Evolutionary conservation across 179 eudicot genomes (phyloP), one percentile per base, ranked within the genome.

Genomic region (Silene noctiflora): DNA sequence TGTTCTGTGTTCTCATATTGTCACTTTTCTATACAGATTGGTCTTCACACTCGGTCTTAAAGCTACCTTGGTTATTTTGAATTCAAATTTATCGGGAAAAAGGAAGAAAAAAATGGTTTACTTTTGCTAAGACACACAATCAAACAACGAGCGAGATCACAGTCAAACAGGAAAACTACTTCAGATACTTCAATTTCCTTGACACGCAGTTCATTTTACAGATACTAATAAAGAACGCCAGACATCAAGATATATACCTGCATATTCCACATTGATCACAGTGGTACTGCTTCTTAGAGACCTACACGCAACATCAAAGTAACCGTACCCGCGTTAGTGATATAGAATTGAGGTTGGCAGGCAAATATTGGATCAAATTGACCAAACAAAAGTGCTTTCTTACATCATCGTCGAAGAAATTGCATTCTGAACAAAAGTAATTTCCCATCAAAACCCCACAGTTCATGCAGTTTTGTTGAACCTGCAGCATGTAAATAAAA

Each of bases 381-480:
- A 24, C 13, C 3, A 42, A 60, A 56, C 51, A 29, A 7, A 35
- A 17, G 21, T 24, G 62, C 12, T 67, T 51, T 67, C 89, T 87
- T 75, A 91, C 97, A 80, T 91, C 94, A 80, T 90, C 92, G n/a
- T 91, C 97, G 29, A 90, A 90, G 78, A 91, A 88, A 64, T 91
- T 91, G 85, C 97, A 91, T 77, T 55, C 75, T 35, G 77, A 39
- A 78, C 97, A 91, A 44, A 78, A 91, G 85, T 91, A 91, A 59
- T 87, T 83, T 35, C 97, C 87, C 89, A 90, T 84, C 61, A 85
- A 84, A 79, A 89, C 82, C 48, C 89, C 92, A 81, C 94, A 91
- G 1, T 60, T 78, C 17, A 80, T 80, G 76, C 95, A 90, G 56
- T 80, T 61, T 39, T 87, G 88, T 77, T 81, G 88, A 67, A 89